These are phyloP conservation scores for Helminthosporium solani DNA, from an alignment of 2,329 filamentous ascomycete genomes.

Conservation along the genomic window DNA sequence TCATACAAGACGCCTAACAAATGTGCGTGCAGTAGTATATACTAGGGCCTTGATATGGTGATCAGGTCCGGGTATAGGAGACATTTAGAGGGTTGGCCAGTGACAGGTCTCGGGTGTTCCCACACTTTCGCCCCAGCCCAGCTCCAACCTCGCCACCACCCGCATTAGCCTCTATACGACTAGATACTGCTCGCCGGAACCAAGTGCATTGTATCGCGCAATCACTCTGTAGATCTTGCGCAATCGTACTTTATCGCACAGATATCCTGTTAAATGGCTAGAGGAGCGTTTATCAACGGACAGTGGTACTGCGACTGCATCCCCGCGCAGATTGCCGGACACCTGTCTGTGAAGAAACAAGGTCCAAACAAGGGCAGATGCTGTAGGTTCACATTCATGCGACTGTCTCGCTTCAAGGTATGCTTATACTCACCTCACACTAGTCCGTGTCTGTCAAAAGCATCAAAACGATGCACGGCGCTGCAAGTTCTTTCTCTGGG, in stretches of 20 bases:
- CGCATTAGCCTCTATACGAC: not conserved
- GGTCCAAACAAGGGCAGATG: conserved; percentile 57
- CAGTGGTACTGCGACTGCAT: conserved; percentile 52
- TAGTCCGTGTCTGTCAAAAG: conserved; percentile 59
- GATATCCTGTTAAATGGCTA: too few species aligned
- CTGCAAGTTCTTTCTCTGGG: conserved; percentile 62
- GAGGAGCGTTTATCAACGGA: conserved; percentile 20
- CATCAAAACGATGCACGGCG: conserved; percentile 41
- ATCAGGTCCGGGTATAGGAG: too few species aligned
- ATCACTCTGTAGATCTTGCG: not conserved
- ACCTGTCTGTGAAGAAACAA: conserved; percentile 58
- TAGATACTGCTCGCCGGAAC: not conserved
- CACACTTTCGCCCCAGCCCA: not conserved
- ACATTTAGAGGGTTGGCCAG: not conserved
- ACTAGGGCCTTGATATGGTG: too few species aligned
- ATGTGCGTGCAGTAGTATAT: too few species aligned
- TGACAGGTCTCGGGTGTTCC: not conserved
- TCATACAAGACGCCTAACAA: too few species aligned
- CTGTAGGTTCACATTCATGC: conserved; percentile 41
- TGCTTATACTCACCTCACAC: conserved; percentile 13
- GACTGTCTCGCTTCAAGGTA: not conserved
- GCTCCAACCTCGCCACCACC: not conserved
- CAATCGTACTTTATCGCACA: not conserved
- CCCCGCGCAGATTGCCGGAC: conserved; percentile 54
- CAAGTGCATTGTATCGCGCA: too few species aligned